These are phyloP conservation scores for Pisolithus albus DNA, from an alignment of 768 basidiomycete species.

Conservation along the genomic window DNA sequence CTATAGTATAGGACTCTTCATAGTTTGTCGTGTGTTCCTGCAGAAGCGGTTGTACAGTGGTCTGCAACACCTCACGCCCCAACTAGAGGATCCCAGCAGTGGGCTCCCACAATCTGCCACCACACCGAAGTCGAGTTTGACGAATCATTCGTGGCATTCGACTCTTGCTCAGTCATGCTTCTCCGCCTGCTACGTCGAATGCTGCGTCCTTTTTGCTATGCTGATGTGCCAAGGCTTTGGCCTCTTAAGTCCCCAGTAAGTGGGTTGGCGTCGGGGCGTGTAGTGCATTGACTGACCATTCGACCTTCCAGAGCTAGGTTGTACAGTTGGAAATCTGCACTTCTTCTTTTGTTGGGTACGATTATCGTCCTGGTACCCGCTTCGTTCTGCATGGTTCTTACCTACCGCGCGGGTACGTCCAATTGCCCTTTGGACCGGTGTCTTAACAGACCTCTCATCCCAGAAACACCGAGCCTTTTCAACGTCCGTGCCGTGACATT, in stretches of 20 bases:
- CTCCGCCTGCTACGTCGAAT: slow-evolving; percentile 67
- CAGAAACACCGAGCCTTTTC: slow-evolving; percentile 22
- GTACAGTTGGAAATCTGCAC: slow-evolving; percentile 62
- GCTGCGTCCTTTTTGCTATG: slow-evolving; percentile 63
- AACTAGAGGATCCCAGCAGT: slow-evolving; percentile 13
- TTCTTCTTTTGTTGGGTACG: slow-evolving; percentile 50
- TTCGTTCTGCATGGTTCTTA: slow-evolving; percentile 53
- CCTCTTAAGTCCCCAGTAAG: slow-evolving; percentile 50
- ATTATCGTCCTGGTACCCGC: slow-evolving; percentile 66
- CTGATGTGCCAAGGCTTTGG: slow-evolving; percentile 64
- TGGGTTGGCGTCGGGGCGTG: slow-evolving; percentile 6
- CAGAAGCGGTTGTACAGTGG: slow-evolving; percentile 54
- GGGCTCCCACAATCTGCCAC: slow-evolving; percentile 19
- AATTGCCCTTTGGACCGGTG: neutral
- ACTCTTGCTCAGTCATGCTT: slow-evolving; percentile 53
- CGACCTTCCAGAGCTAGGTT: slow-evolving; percentile 44
- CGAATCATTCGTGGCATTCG: slow-evolving; percentile 40
- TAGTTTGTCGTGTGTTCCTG: slow-evolving; percentile 54
- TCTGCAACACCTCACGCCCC: slow-evolving; percentile 42
- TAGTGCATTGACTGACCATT: neutral
- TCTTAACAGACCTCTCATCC: neutral
- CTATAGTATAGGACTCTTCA: slow-evolving; percentile 44
- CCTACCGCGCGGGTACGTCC: slow-evolving; percentile 31
- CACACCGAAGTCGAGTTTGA: slow-evolving; percentile 13
- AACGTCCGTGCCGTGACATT: slow-evolving; percentile 15